Evolutionary conservation across 2,329 filamentous ascomycete genomes (phyloP), one percentile per base, ranked within the genome.

Genomic region (Rhexocercosporidium sp.): DNA sequence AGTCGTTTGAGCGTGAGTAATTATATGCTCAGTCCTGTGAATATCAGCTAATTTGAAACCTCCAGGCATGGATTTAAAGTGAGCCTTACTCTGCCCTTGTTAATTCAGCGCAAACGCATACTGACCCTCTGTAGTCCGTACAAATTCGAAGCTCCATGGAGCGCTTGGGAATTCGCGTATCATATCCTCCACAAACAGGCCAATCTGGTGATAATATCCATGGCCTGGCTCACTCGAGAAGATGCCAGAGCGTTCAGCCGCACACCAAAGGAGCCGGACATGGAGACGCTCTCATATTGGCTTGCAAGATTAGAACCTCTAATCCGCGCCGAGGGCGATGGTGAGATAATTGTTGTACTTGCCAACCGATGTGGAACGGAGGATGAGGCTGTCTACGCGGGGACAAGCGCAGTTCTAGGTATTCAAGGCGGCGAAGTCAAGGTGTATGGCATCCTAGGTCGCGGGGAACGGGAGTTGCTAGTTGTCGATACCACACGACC

Each of bases 201-300:
- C 0, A 87, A 88, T 16, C 69, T 94, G 0, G 88, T 92, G 1
- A 86, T 94, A 39, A 72, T 95, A 0, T 88, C 86, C 3, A 94
- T 94, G 92, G 91, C 92, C 6, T 53, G 51, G 61, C 0, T 95
- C 92, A 93, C 91, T 1, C 81, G 77, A 64, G 87, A 82, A 68
- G 84, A 82, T 73, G 82, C 78, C 1, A 81, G 73, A 20, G 66
- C 67, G 8, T 88, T 81, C 75, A 87, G 74, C 66, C 82, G 72
- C 31, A 80, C 70, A 70, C 86, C 86, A 0, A 76, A 83, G 0
- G 85, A 88, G 59, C 90, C 91, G 0, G 92, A 94, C 70, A 84
- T 92, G 79, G 87, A 92, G 27, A 93, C 91, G 0, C 76, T 95
- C 9, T 85, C 86, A 0, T 95, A 95, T 73, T 95, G 92, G 92